Evolutionary conservation across 305 asterid species (phyloP).

Genomic region (Plantago coronopus): DNA sequence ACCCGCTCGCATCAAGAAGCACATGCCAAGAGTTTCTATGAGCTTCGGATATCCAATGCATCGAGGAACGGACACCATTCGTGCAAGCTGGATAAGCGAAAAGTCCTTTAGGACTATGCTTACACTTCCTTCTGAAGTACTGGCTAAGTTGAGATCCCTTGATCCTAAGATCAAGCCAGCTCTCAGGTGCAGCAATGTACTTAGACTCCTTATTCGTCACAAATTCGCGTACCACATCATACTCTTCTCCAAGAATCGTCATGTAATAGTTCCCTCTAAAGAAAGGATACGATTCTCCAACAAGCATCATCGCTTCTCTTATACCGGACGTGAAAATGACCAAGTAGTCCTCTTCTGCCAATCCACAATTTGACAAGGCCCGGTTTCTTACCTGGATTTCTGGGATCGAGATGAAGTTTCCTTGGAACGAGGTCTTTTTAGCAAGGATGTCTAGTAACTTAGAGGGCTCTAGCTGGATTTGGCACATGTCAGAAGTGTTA

Average conservation of each 20-base stretch:
- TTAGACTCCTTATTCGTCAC: conserved; percentile 54
- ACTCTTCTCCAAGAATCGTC: conserved; percentile 48
- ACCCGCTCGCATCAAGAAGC: conserved; percentile 52
- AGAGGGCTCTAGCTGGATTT: conserved; percentile 57
- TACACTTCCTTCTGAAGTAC: conserved; percentile 64
- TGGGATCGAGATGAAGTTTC: conserved; percentile 73
- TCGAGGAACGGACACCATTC: conserved; percentile 45
- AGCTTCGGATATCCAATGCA: conserved; percentile 91
- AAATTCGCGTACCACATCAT: conserved; percentile 45
- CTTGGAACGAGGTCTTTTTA: conserved; percentile 45
- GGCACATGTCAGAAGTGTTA: conserved; percentile 31
- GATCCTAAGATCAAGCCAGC: conserved; percentile 84
- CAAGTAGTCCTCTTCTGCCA: conserved; percentile 56
- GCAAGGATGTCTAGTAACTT: conserved; percentile 49
- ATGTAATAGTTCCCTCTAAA: conserved; percentile 69
- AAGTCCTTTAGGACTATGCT: conserved; percentile 63
- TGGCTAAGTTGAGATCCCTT: conserved; percentile 85
- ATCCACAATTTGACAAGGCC: conserved; percentile 62
- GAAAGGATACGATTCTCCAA: conserved; percentile 78
- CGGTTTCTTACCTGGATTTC: conserved; percentile 72
- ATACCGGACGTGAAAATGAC: conserved; percentile 40
- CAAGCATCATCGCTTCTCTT: conserved; percentile 57
- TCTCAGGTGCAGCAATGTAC: conserved; percentile 61
- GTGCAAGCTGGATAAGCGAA: conserved; percentile 57
- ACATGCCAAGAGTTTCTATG: conserved; percentile 77